A percentile compares a stretch with the other conserved stretches of the same genome.
Evolutionary conservation across 2,329 filamentous ascomycete genomes (phyloP).

Genomic region (Monascus ruber): DNA sequence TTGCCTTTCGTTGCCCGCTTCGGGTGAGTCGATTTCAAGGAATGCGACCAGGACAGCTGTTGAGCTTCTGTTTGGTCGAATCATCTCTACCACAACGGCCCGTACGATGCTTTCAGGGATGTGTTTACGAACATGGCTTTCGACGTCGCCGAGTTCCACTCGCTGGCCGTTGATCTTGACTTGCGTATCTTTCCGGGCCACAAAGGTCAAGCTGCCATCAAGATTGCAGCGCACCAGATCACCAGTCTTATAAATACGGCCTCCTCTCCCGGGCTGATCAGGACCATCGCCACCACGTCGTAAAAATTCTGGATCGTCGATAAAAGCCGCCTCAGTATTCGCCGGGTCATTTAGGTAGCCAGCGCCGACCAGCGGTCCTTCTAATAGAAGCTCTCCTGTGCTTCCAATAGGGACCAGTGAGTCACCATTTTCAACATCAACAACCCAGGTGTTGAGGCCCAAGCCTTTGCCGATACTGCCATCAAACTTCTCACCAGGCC

Average conservation of each 20-base stretch:
- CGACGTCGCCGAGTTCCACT: neutral
- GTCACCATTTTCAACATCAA: neutral
- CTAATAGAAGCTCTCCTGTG: constrained; percentile 25
- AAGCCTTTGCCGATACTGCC: neutral
- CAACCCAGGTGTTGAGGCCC: neutral
- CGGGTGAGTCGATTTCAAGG: neutral
- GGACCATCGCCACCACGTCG: neutral
- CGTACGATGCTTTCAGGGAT: too few species aligned
- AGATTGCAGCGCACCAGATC: constrained; percentile 8
- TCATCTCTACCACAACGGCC: neutral
- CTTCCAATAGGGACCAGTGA: constrained; percentile 10
- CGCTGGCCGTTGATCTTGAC: neutral
- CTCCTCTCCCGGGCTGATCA: neutral
- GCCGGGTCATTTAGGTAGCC: constrained; percentile 13
- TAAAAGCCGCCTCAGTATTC: neutral
- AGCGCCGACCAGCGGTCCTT: constrained; percentile 21
- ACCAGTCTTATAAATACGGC: constrained; percentile 8
- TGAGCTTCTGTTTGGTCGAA: neutral
- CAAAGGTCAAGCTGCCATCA: constrained; percentile 3
- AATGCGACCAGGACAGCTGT: neutral
- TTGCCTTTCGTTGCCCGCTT: neutral
- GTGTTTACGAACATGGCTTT: neutral
- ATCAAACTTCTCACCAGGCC: neutral
- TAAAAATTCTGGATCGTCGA: neutral
- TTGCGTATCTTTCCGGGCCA: constrained; percentile 1